These are phyloP conservation scores for Neurospora sp. DNA, from an alignment of 495 filamentous ascomycete species.

Conservation along the genomic window DNA sequence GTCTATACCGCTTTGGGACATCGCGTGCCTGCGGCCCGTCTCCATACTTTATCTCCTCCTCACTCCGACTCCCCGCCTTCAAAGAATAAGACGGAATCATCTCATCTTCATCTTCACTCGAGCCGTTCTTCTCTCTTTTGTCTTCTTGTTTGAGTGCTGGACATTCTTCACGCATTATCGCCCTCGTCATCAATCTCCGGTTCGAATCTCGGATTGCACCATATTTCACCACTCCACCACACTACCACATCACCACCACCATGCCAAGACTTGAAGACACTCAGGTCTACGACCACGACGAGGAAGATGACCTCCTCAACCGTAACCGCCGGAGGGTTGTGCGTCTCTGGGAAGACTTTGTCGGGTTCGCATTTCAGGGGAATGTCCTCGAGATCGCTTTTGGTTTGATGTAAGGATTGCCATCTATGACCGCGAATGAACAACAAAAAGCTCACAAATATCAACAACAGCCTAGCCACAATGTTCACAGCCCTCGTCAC, in stretches of 20 bases:
- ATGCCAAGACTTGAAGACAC: background rate
- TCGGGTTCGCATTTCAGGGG: slow-evolving; percentile 61
- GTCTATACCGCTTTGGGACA: background rate
- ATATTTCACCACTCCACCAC: background rate
- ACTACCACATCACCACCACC: background rate
- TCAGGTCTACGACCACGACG: slow-evolving; percentile 15
- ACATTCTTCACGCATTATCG: background rate
- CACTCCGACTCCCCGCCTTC: background rate
- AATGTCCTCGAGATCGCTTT: slow-evolving; percentile 70
- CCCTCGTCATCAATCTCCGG: background rate
- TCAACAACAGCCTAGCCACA: slow-evolving; percentile 43
- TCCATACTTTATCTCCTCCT: background rate
- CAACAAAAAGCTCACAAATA: background rate
- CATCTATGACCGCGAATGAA: background rate
- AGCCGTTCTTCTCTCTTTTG: background rate
- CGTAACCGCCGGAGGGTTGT: slow-evolving; percentile 24
- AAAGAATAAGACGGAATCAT: background rate
- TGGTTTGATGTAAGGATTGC: slow-evolving; percentile 52
- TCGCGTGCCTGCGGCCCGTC: background rate
- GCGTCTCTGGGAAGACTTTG: slow-evolving; percentile 49
- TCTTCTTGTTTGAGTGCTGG: background rate
- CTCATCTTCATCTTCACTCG: background rate
- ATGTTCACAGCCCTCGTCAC: slow-evolving; percentile 65
- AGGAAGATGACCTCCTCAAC: slow-evolving; percentile 26
- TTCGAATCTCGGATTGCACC: background rate